Evolutionary conservation across 1,284 basidiomycete genomes (phyloP).

Genomic region (Athelia psychrophila): DNA sequence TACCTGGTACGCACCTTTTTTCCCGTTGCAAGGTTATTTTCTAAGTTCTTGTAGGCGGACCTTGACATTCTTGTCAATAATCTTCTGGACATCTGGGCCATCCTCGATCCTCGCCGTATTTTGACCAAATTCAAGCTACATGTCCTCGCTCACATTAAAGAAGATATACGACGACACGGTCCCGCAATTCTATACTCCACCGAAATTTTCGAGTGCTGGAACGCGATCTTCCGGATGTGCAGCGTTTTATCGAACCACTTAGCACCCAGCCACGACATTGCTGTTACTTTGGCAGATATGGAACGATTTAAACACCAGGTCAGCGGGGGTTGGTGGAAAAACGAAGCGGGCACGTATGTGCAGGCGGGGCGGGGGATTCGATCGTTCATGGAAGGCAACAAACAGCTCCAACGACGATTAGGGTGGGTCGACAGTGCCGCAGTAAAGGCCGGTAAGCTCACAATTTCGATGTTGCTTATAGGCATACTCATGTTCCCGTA

Average conservation of each 20-base stretch:
- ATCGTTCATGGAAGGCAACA: neutral
- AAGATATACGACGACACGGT: conserved; percentile 30
- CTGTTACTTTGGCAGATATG: conserved; percentile 22
- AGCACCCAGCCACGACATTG: conserved; percentile 36
- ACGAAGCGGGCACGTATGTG: neutral
- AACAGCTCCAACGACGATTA: neutral
- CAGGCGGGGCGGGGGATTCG: neutral
- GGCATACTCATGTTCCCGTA: too few relatives aligned
- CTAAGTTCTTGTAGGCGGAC: conserved; percentile 23
- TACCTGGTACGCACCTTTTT: conserved; percentile 28
- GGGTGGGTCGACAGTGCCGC: neutral
- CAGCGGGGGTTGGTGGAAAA: conserved; percentile 28
- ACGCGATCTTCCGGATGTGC: conserved; percentile 32
- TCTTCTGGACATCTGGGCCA: conserved; percentile 26
- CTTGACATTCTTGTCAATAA: conserved; percentile 24
- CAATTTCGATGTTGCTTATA: too few relatives aligned
- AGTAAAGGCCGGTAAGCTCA: neutral
- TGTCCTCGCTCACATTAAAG: conserved; percentile 26
- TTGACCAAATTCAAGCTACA: conserved; percentile 33
- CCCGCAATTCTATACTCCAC: conserved; percentile 28
- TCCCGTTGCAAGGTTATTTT: too few relatives aligned
- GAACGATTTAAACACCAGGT: conserved; percentile 31
- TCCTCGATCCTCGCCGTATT: too few relatives aligned
- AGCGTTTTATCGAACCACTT: conserved; percentile 31
- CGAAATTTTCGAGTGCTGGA: conserved; percentile 35